phyloP scores from a whole-genome alignment of 225 moss, liverwort and hornwort genomes.

The Thuidium tamariscinum region DNA sequence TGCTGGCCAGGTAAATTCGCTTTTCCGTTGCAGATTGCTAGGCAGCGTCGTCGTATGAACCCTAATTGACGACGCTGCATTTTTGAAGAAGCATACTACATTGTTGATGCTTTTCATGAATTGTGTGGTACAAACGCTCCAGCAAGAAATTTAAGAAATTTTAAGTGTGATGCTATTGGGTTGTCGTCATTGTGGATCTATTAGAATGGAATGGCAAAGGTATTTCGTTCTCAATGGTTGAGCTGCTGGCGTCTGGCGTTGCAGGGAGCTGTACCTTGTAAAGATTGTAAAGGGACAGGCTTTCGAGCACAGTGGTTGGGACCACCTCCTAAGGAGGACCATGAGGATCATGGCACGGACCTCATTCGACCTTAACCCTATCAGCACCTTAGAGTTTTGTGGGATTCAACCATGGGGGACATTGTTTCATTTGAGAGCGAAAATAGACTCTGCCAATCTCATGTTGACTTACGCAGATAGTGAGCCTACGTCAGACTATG shows the following conservation, averaged over 20 bases:
- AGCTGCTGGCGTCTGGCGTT: neutral
- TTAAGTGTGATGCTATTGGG: neutral
- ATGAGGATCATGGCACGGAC: constrained; percentile 3
- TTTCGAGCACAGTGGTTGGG: constrained; percentile 56
- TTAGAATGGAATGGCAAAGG: neutral
- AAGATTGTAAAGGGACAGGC: constrained; percentile 57
- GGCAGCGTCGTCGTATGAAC: neutral
- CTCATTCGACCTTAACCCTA: constrained; percentile 3
- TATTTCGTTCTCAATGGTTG: neutral
- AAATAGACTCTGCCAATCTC: neutral
- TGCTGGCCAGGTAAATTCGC: constrained; percentile 59
- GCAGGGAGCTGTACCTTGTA: constrained; percentile 47
- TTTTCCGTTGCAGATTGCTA: neutral
- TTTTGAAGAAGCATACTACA: neutral
- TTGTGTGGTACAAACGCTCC: neutral
- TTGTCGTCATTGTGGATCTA: neutral
- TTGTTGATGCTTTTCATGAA: neutral
- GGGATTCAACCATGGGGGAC: neutral
- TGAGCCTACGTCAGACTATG: neutral
- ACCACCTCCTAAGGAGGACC: constrained; percentile 23
- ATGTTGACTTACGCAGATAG: neutral
- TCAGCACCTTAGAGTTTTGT: neutral
- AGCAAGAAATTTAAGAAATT: neutral
- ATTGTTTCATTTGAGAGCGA: neutral
- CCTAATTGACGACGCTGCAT: neutral